These are phyloP conservation scores for Kingdonia uniflora DNA, from an alignment of 164 flowering plant genomes.

Conservation along the genomic window DNA sequence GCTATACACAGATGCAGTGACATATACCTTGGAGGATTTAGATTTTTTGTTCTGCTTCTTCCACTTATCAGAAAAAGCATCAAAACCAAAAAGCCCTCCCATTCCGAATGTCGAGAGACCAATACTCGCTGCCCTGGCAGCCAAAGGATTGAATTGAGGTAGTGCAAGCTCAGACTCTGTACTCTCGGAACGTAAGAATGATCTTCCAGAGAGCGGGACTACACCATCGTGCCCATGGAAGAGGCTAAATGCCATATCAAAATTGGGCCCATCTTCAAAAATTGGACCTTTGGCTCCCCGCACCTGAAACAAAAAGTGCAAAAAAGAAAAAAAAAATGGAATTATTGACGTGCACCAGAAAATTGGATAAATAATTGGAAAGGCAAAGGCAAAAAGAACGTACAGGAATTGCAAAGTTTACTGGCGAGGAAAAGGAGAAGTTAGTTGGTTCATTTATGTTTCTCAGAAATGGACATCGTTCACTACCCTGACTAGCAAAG, in stretches of 20 bases:
- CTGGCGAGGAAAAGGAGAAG: constrained; percentile 55
- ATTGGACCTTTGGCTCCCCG: constrained; percentile 12
- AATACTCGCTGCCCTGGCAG: constrained; percentile 93
- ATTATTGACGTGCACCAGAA: neutral
- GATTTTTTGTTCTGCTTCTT: constrained; percentile 52
- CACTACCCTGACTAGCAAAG: constrained; percentile 30
- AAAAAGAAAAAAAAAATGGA: neutral
- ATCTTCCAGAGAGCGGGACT: constrained; percentile 80
- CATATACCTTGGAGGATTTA: constrained; percentile 48
- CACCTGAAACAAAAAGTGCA: neutral
- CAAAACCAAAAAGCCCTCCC: constrained; percentile 26
- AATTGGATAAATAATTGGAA: neutral
- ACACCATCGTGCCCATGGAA: constrained; percentile 96
- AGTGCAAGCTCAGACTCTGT: constrained; percentile 22
- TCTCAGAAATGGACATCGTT: constrained; percentile 78
- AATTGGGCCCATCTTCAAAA: constrained; percentile 13
- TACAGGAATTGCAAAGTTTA: constrained; percentile 61
- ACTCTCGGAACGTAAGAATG: constrained; percentile 25
- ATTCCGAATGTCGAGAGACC: constrained; percentile 86
- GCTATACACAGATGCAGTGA: neutral
- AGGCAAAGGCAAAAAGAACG: constrained; percentile 16
- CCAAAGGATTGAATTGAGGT: constrained; percentile 79
- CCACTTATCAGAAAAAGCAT: constrained; percentile 39
- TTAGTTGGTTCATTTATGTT: constrained; percentile 89
- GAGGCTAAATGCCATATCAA: constrained; percentile 84